A percentile compares a stretch with the other conserved stretches of the same genome.
phyloP scores from a whole-genome alignment of 257 asterid species.

The Solanum lignicaule region DNA sequence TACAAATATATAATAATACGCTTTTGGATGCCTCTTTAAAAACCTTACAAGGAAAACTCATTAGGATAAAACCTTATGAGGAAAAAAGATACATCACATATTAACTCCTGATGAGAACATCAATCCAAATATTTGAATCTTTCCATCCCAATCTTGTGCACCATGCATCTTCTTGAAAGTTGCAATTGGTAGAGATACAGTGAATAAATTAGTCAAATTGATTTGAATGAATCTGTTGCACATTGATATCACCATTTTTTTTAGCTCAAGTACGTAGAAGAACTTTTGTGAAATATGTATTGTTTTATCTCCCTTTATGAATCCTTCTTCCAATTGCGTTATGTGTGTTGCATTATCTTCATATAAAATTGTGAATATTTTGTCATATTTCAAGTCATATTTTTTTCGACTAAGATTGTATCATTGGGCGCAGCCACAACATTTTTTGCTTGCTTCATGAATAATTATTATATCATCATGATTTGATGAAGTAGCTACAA shows the following conservation, averaged over 20 bases:
- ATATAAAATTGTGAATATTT: no score
- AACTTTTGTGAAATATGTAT: neutral
- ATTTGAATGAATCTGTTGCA: neutral
- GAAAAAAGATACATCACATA: neutral
- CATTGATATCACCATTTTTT: neutral
- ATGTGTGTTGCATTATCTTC: neutral
- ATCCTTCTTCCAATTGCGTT: neutral
- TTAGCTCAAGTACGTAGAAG: neutral
- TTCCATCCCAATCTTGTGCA: neutral
- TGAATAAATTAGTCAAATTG: neutral
- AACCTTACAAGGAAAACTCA: neutral
- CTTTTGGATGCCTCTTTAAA: neutral
- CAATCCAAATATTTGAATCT: neutral
- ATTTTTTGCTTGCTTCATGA: neutral
- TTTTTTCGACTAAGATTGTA: no score
- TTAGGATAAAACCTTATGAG: neutral
- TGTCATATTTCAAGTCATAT: neutral
- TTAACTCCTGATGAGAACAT: neutral
- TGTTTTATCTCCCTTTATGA: neutral
- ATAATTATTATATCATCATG: neutral
- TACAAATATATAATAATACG: no score
- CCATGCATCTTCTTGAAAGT: neutral
- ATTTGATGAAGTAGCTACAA: neutral
- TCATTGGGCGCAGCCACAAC: neutral
- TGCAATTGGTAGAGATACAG: neutral